Evolutionary conservation across 2,329 filamentous ascomycete species (phyloP).

Genomic region (Trichoderma cornu-damae): DNA sequence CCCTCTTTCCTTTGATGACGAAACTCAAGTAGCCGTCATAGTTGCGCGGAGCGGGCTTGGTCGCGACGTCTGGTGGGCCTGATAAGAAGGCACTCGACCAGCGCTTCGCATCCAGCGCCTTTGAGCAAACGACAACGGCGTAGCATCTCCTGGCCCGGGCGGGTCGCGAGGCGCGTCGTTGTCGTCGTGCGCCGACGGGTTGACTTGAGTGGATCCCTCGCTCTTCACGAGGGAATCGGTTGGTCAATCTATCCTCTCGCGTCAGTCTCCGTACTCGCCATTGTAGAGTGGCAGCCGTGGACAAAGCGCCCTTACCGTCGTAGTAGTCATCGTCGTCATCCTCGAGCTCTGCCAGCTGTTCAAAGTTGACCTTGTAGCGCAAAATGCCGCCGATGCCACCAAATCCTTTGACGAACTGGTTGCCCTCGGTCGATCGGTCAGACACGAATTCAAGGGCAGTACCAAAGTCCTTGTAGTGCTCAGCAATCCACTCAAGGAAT

Average conservation of each 20-base stretch:
- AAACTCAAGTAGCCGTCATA: conserved; percentile 57
- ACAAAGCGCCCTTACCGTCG: conserved; percentile 43
- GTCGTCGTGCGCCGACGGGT: conserved; percentile 41
- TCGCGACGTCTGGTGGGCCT: conserved; percentile 49
- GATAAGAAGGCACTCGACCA: conserved; percentile 41
- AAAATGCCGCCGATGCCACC: conserved; percentile 96
- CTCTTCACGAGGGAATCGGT: conserved; percentile 76
- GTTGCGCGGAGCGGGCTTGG: conserved; percentile 65
- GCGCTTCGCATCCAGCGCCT: conserved; percentile 45
- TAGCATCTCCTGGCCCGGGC: conserved; percentile 42
- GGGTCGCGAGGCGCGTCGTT: conserved; percentile 38
- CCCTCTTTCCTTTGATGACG: conserved; percentile 31
- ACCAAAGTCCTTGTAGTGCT: conserved; percentile 97
- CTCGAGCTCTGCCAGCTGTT: conserved; percentile 81
- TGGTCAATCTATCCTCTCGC: conserved; percentile 67
- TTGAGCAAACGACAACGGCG: conserved; percentile 42
- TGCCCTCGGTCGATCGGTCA: conserved; percentile 94
- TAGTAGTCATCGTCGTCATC: conserved; percentile 97
- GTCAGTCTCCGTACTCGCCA: conserved; percentile 1
- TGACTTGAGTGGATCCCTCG: conserved; percentile 76
- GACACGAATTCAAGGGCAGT: conserved; percentile 95
- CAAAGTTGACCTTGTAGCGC: conserved; percentile 99
- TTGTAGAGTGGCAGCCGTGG: neutral
- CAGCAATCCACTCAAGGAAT: conserved; percentile 99
- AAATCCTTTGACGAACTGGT: conserved; percentile 99